These are phyloP conservation scores for Marasmius sp. DNA, from an alignment of 1,284 basidiomycete species.

Conservation along the genomic window DNA sequence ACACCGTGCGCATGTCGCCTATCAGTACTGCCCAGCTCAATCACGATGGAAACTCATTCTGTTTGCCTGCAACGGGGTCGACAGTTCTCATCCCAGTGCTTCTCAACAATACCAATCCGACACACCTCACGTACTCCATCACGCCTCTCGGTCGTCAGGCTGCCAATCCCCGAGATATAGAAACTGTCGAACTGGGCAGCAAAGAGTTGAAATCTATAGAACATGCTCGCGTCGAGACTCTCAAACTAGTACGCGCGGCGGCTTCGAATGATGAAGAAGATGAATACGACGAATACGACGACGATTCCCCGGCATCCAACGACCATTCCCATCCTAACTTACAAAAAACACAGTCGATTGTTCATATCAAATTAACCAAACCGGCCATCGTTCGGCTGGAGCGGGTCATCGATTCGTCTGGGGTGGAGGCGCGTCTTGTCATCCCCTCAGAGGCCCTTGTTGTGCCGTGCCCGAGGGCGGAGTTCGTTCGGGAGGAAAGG, in stretches of 20 bases:
- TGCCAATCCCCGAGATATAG: slow-evolving; percentile 29
- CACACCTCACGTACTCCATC: slow-evolving; percentile 73
- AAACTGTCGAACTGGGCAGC: slow-evolving; percentile 55
- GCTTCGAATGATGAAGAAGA: slow-evolving; percentile 43
- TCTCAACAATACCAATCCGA: slow-evolving; percentile 89
- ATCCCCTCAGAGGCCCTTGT: slow-evolving; percentile 72
- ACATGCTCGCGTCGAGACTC: slow-evolving; percentile 49
- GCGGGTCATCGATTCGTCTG: slow-evolving; percentile 69
- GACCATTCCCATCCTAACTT: slow-evolving; percentile 33
- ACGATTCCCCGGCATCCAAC: slow-evolving; percentile 43
- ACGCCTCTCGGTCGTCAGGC: slow-evolving; percentile 63
- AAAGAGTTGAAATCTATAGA: slow-evolving; percentile 71
- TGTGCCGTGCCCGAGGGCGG: slow-evolving; percentile 79
- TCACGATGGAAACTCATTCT: slow-evolving; percentile 68
- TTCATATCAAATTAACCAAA: slow-evolving; percentile 68
- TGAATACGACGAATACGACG: slow-evolving; percentile 62
- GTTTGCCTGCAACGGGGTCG: slow-evolving; percentile 58
- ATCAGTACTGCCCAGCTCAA: slow-evolving; percentile 86
- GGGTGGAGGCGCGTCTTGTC: slow-evolving; percentile 63
- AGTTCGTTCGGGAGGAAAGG: slow-evolving; percentile 52
- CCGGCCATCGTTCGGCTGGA: slow-evolving; percentile 76
- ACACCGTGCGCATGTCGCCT: slow-evolving; percentile 88
- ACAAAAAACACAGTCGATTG: slow-evolving; percentile 43
- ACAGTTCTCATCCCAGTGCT: slow-evolving; percentile 75
- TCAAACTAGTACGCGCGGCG: slow-evolving; percentile 45